These are phyloP conservation scores for Malus hybrid DNA, from an alignment of 331 rosid genomes.

Conservation along the genomic window DNA sequence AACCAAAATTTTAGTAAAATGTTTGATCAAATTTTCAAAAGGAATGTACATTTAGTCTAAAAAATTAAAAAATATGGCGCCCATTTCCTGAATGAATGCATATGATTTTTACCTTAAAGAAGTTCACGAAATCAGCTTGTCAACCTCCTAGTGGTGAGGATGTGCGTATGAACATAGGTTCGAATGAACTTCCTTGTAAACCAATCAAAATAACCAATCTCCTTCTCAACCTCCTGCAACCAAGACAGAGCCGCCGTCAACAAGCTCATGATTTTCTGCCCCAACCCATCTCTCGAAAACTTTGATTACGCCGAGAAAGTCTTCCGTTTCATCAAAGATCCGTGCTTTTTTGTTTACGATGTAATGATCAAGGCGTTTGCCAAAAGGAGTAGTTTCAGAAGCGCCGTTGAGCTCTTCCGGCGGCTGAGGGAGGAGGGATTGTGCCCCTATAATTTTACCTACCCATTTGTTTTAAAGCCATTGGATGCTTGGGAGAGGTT, in stretches of 20 bases:
- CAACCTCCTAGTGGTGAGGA: too few species aligned
- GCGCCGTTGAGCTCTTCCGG: slow-evolving; percentile 34
- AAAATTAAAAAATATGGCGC: too few species aligned
- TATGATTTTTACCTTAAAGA: too few species aligned
- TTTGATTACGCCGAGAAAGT: slow-evolving; percentile 38
- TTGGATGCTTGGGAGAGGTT: slow-evolving; percentile 38
- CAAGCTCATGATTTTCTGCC: slow-evolving; percentile 47
- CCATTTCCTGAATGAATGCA: too few species aligned
- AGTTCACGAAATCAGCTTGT: too few species aligned
- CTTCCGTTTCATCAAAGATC: slow-evolving; percentile 31
- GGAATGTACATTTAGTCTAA: too few species aligned
- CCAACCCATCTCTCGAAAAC: slow-evolving; percentile 39
- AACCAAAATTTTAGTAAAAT: too few species aligned
- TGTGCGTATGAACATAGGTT: too few species aligned
- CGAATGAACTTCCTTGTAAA: too few species aligned
- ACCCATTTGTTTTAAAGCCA: slow-evolving; percentile 66
- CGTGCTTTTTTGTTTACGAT: slow-evolving; percentile 48
- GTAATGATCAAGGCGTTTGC: slow-evolving; percentile 49
- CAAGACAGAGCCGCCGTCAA: slow-evolving; percentile 41
- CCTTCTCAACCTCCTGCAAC: slow-evolving; percentile 32
- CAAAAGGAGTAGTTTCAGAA: slow-evolving; percentile 34
- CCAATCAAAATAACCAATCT: not conserved
- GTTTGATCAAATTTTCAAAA: too few species aligned
- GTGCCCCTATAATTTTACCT: slow-evolving; percentile 70
- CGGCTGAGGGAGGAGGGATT: slow-evolving; percentile 39